phyloP scores from a whole-genome alignment of 306 rosid genomes.

The Fragaria ananassa region DNA sequence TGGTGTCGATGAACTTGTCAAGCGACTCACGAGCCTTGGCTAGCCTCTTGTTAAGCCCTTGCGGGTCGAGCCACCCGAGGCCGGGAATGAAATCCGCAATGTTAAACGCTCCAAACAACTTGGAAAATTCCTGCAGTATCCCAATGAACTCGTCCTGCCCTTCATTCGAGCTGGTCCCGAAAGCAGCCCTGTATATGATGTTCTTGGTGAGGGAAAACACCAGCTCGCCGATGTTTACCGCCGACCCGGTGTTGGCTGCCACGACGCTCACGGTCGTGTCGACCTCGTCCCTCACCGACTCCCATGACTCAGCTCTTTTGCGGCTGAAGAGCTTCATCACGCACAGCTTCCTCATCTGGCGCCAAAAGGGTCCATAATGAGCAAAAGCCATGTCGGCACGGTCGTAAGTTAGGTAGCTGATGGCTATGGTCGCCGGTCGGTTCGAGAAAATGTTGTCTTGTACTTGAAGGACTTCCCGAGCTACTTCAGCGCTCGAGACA shows the following conservation, averaged over 20 bases:
- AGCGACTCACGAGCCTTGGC: constrained; percentile 47
- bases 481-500: constrained; percentile 49
- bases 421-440: constrained; percentile 80
- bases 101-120: constrained; percentile 81
- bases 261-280: constrained; percentile 36
- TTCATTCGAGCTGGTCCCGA: constrained; percentile 50
- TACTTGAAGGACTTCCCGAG: constrained; percentile 74
- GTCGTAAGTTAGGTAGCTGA: constrained; percentile 73
- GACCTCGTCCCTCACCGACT: constrained; percentile 71
- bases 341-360: constrained; percentile 85
- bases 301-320: constrained; percentile 80
- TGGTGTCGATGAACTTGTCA: constrained; percentile 63
- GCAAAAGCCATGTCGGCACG: constrained; percentile 96
- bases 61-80: constrained; percentile 62
- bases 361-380: constrained; percentile 90
- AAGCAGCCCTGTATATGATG: constrained; percentile 73
- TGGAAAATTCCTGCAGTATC: constrained; percentile 77
- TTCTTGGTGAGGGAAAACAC: constrained; percentile 63
- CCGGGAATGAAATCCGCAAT: constrained; percentile 66
- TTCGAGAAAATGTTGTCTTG: constrained; percentile 78
- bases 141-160: constrained; percentile 74
- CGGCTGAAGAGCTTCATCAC: constrained; percentile 87
- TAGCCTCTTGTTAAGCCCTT: constrained; percentile 54
- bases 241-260: constrained; percentile 18
- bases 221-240: constrained; percentile 58